Conservation (phyloP, 73 alveolate species). For the Uronychia setigera region DNA sequence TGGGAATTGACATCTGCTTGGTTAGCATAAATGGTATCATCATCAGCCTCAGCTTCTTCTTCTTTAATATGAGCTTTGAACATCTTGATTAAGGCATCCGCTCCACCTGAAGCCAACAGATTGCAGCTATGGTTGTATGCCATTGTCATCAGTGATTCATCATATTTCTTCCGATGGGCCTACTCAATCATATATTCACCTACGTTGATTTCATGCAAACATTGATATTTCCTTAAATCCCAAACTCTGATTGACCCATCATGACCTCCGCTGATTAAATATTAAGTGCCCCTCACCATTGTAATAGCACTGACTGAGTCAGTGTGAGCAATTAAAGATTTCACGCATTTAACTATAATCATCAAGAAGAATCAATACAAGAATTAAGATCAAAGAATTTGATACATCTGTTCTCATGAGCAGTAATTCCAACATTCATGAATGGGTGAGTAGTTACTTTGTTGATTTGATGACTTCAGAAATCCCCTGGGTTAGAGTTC, state of each 20-base stretch:
- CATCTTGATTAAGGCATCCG: slow-evolving; percentile 44
- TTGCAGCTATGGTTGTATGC: slow-evolving; percentile 21
- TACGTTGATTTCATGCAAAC: slow-evolving; percentile 66
- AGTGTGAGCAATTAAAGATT: too few species aligned
- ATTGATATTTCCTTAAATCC: slow-evolving; percentile 84
- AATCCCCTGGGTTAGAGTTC: not conserved
- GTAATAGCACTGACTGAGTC: slow-evolving; percentile 40
- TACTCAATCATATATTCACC: too few species aligned
- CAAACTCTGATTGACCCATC: slow-evolving; percentile 84
- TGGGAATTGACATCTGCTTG: too few species aligned
- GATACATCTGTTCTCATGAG: not conserved
- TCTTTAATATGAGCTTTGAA: too few species aligned
- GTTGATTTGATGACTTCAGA: not conserved
- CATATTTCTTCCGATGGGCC: slow-evolving; percentile 87
- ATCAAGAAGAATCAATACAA: too few species aligned
- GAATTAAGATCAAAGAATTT: not conserved
- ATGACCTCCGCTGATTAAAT: slow-evolving; percentile 77
- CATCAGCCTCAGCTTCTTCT: too few species aligned
- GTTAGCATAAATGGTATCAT: too few species aligned
- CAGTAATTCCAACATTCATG: not conserved
- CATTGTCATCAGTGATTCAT: slow-evolving; percentile 67
- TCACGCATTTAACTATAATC: too few species aligned
- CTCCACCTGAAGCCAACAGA: slow-evolving; percentile 48
- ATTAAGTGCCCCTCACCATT: slow-evolving; percentile 39
- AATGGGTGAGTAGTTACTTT: not conserved